Conservation (phyloP, 2,329 filamentous ascomycete genomes). For the Fusarium sp. region DNA sequence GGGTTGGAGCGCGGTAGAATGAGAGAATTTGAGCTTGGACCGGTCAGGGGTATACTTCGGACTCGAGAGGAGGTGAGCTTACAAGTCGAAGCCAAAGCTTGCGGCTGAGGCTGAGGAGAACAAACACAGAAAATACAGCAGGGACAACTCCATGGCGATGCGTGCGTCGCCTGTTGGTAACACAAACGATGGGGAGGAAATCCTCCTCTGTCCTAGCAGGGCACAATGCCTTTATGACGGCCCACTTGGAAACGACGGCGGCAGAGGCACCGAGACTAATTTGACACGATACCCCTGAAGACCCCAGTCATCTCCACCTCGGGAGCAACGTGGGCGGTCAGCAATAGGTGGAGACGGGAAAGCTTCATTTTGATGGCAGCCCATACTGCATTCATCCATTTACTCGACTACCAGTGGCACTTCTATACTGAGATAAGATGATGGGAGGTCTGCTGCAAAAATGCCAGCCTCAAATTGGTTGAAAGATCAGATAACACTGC, state of each 20-base stretch:
- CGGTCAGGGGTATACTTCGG: neutral
- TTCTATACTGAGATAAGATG: neutral
- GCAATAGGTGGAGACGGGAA: neutral
- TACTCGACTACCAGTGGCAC: neutral
- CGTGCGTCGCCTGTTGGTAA: neutral
- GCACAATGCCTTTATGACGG: slow-evolving; percentile 19
- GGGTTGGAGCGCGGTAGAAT: slow-evolving; percentile 9
- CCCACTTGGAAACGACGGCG: neutral
- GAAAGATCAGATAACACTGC: neutral
- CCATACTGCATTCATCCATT: neutral
- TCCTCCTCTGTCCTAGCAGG: neutral
- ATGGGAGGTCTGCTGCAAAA: neutral
- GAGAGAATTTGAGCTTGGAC: slow-evolving; percentile 3
- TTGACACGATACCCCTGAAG: neutral
- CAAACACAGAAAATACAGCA: neutral
- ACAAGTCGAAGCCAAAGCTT: neutral
- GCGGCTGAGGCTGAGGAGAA: neutral
- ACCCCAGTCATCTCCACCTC: neutral
- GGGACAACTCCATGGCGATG: slow-evolving; percentile 4
- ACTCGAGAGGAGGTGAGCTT: neutral
- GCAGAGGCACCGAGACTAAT: neutral
- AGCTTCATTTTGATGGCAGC: neutral
- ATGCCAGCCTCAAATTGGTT: neutral
- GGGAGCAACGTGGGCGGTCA: neutral
- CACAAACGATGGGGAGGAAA: slow-evolving; percentile 4